Evolutionary conservation across 345 rosid species (phyloP).

Genomic region (Jatropha curcas): DNA sequence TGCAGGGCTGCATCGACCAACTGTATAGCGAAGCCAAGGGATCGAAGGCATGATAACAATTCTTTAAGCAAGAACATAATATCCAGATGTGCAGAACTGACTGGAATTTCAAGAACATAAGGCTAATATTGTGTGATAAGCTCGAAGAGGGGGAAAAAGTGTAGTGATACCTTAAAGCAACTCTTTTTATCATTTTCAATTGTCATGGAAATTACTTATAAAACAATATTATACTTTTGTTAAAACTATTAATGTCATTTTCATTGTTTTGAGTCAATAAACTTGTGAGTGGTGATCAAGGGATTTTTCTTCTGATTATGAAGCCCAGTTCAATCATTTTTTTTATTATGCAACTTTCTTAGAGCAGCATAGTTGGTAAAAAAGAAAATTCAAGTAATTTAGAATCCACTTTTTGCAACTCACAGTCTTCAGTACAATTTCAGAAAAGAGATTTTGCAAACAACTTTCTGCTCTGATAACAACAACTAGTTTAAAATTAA

Average conservation of each 20-base stretch:
- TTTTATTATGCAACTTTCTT: no score
- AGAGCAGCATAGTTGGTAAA: no score
- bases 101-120: background rate
- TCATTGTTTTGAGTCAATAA: no score
- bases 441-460: background rate
- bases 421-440: no score
- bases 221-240: no score
- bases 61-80: slow-evolving; percentile 2
- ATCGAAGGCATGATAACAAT: slow-evolving; percentile 40
- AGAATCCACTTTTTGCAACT: background rate
- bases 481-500: no score
- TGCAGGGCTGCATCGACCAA: slow-evolving; percentile 62
- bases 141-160: background rate
- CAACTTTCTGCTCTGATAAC: background rate
- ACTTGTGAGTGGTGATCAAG: no score
- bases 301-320: background rate
- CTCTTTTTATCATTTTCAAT: slow-evolving; percentile 1
- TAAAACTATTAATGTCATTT: no score
- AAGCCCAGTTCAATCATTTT: background rate
- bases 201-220: no score
- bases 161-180: background rate
- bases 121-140: slow-evolving; percentile 5
- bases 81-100: background rate
- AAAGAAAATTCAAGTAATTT: background rate
- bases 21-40: slow-evolving; percentile 74